phyloP scores from a whole-genome alignment of 169 alveolate genomes.

The Cryptosporidium felis region DNA sequence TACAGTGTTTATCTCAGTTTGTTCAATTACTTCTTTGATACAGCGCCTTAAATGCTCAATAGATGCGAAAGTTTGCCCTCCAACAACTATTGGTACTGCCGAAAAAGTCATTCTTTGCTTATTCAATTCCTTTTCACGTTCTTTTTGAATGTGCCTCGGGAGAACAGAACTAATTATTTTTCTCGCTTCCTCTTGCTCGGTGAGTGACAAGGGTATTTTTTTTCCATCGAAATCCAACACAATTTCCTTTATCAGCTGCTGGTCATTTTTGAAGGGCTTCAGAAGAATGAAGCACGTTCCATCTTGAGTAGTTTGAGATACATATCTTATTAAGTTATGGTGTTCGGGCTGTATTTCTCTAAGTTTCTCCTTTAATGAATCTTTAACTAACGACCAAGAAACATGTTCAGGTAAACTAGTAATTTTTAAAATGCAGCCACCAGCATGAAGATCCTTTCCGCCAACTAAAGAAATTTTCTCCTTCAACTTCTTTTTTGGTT shows the following conservation, averaged over 20 bases:
- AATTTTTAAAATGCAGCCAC: conserved; percentile 55
- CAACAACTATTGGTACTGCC: conserved; percentile 24
- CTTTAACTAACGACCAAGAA: conserved; percentile 48
- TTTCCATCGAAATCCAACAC: background rate
- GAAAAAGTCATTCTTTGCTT: conserved; percentile 43
- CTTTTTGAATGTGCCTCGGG: conserved; percentile 64
- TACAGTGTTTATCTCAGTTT: conserved; percentile 7
- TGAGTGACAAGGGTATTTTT: background rate
- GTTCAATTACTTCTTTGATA: conserved; percentile 43
- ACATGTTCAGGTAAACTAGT: conserved; percentile 25
- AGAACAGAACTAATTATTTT: conserved; percentile 15
- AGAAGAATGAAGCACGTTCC: conserved; percentile 50
- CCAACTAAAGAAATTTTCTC: background rate
- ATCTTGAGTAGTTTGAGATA: conserved; percentile 65
- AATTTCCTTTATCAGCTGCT: background rate
- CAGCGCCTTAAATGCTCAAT: conserved; percentile 65
- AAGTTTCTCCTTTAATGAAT: conserved; percentile 26
- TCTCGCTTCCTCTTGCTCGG: conserved; percentile 46
- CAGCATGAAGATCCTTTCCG: conserved; percentile 27
- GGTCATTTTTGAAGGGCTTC: conserved; percentile 52
- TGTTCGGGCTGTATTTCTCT: background rate
- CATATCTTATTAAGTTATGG: conserved; percentile 58
- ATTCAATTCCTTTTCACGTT: conserved; percentile 62
- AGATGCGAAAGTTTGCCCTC: conserved; percentile 59
- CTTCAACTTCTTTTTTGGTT: conserved; percentile 6